These are phyloP conservation scores for Verruconis gallopava DNA, from an alignment of 2,329 filamentous ascomycete genomes.

Conservation along the genomic window DNA sequence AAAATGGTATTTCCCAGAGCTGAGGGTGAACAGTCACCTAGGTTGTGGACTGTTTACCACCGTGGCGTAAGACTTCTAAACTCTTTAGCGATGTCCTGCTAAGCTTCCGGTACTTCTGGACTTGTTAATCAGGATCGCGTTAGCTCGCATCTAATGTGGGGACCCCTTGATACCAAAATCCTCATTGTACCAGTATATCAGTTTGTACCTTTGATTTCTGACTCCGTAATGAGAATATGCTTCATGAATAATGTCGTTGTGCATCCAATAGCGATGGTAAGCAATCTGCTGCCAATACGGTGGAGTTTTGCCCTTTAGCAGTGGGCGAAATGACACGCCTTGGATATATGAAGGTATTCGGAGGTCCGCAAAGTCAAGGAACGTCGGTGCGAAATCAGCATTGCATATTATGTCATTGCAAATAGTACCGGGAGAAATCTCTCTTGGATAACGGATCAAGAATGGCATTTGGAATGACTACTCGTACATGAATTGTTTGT, in stretches of 20 bases:
- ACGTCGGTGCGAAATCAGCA: slow-evolving; percentile 42
- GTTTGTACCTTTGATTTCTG: slow-evolving; percentile 39
- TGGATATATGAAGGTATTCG: slow-evolving; percentile 39
- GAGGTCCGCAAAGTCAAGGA: slow-evolving; percentile 33
- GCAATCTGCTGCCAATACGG: slow-evolving; percentile 38
- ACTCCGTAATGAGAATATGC: slow-evolving; percentile 41
- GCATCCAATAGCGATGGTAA: slow-evolving; percentile 46
- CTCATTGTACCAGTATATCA: slow-evolving; percentile 46
- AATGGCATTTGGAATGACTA: slow-evolving; percentile 46
- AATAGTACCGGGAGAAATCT: slow-evolving; percentile 27
- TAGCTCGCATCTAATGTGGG: no score
- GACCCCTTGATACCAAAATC: slow-evolving; percentile 34
- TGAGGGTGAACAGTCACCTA: no score
- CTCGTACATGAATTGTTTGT: slow-evolving; percentile 47
- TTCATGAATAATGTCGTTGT: slow-evolving; percentile 37
- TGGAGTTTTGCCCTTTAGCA: slow-evolving; percentile 28
- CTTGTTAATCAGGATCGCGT: no score
- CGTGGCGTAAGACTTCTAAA: no score
- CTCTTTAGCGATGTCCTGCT: no score
- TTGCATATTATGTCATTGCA: slow-evolving; percentile 40
- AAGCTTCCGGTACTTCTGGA: no score
- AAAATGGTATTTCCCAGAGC: no score
- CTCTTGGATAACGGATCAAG: slow-evolving; percentile 32
- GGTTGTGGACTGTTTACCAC: no score
- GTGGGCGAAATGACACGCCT: slow-evolving; percentile 30